Conservation (phyloP, 176 grass and related monocot genomes). For the Carex cristatella region DNA sequence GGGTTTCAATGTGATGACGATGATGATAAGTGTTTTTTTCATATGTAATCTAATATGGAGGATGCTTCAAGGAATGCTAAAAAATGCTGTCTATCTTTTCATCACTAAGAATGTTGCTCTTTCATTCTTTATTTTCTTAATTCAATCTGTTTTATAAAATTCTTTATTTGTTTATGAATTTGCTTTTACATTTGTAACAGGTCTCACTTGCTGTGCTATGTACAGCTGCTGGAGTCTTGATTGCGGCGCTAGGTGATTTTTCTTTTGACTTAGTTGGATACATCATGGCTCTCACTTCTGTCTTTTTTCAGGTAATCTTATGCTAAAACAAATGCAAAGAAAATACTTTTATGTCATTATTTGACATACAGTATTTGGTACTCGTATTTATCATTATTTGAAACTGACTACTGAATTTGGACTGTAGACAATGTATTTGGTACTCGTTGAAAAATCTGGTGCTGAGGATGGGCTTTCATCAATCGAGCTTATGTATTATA, state of each 20-base stretch:
- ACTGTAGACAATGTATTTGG: conserved; percentile 92
- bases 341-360: no score
- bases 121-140: not conserved
- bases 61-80: not conserved
- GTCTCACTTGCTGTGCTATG: conserved; percentile 85
- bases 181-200: conserved; percentile 33
- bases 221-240: conserved; percentile 72
- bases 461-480: conserved; percentile 94
- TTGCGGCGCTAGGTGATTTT: conserved; percentile 95
- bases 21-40: not conserved
- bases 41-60: not conserved
- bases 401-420: conserved; percentile 29
- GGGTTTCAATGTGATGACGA: not conserved
- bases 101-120: not conserved
- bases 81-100: not conserved
- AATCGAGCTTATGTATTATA: conserved; percentile 95
- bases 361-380: no score
- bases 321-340: not conserved
- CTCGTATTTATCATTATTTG: not conserved
- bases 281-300: conserved; percentile 85
- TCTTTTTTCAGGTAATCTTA: conserved; percentile 91
- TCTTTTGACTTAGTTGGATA: conserved; percentile 94
- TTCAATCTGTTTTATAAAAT: not conserved
- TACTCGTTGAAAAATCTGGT: conserved; percentile 94
- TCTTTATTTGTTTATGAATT: not conserved